Base-by-base conservation (phyloP, 2,329 filamentous ascomycete species). In the Pseudodiploospora longispora region DNA sequence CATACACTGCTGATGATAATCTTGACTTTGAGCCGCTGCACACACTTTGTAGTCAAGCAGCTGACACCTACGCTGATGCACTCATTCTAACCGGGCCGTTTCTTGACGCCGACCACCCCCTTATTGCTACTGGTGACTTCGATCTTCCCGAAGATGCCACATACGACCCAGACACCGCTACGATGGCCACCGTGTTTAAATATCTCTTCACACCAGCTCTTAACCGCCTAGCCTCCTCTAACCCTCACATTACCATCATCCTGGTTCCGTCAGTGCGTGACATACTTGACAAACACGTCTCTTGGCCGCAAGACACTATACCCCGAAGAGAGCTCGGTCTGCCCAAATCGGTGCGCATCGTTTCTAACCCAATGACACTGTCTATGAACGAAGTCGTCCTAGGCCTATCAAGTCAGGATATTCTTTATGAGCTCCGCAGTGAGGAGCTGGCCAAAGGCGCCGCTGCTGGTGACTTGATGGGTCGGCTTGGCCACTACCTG, bases 1-100 rank as follows among this genome's bases (percentile, higher is more conserved):
- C 93, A 0, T 98, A 94, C 64, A 95, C 90, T 1, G 81, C 89
- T 3, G 90, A 97, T 54, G 86, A 91, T 56, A 94, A 94, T 58
- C 80, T 98, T 38, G 85, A 89, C 52, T 98, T 90, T 59, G 86
- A 94, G 56, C 85, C 91, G 6, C 70, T 98, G 2, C 82, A 89
- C 56, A 80, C 86, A 30, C 74, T 98, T 10, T 91, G 91, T 59
- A 76, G 77, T 52, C 82, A 83, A 55, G 89, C 90, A 6, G 81
- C 80, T 10, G 80, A 87, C 51, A 78, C 75, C 27, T 82, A 79
- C 51, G 85, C 83, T 8, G 93, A 98, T 60, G 78, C 80, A 3
- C 67, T 98, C 29, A 75, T 97, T 36, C 72, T 98, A 6, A 71
- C 78, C 4, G 93, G 93, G 0, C 93, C 93, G 1, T 96, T 98